Base-by-base conservation (phyloP, 1,139 yeast genomes). In the Kodamaea anthophila region DNA sequence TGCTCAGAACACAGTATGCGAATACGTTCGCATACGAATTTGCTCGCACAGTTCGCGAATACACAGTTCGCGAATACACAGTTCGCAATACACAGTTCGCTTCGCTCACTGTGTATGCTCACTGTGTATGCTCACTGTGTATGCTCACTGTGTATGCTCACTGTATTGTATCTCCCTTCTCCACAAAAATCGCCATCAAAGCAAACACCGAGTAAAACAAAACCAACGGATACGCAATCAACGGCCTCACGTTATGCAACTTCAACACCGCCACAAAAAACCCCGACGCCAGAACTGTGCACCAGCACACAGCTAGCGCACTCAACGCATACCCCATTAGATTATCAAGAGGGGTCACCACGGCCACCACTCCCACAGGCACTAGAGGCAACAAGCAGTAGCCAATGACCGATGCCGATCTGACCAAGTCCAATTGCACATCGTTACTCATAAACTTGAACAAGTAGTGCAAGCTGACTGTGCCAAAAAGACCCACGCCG, bases 201-300 rank as follows among this genome's bases (percentile, higher is more conserved):
- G 96, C 96, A 67, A 93, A 93, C 4, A 91, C 93, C 33, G 88
- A 77, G 64, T 93, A 91, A 52, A 91, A 91, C 62, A 91, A 77
- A 11, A 84, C 80, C 47, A 91, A 67, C 1, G 99, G 99, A 53
- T 93, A 91, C 2, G 97, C 98, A 39, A 91, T 84, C 42, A 91
- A 71, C 6, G 84, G 80, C 47, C 98, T 74, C 43, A 91, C 95
- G 44, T 87, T 85, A 34, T 81, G 78, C 39, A 93, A 67, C 47
- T 79, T 85, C 47, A 91, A 65, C 19, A 85, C 88, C 8, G 91
- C 75, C 36, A 87, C 94, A 46, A 93, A 85, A 50, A 91, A 85
- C 2, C 96, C 97, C 11, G 95, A 83, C 0, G 97, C 87, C 1
- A 96, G 78, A 58, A 79, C 82, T 0, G 98, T 87, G 53, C 96